Conservation (phyloP, 1,284 basidiomycete genomes). For the Phellopilus nigrolimitatus region DNA sequence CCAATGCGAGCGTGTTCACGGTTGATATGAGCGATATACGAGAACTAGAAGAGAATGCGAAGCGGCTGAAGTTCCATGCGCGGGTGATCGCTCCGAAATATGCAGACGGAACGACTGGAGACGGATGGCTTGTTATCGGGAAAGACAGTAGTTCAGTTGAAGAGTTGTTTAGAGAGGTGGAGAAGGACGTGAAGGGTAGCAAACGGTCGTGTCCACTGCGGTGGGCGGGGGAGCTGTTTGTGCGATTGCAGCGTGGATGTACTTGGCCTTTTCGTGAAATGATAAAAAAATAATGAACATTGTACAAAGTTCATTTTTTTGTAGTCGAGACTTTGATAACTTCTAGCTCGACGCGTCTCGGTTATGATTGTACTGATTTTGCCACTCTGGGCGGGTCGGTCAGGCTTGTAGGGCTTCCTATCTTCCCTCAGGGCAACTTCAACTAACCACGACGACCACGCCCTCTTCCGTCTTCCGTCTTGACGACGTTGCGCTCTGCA, state of each 20-base stretch:
- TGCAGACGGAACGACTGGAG: slow-evolving; percentile 10
- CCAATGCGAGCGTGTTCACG: slow-evolving; percentile 12
- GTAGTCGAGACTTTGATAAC: too few species aligned
- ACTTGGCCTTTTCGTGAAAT: slow-evolving; percentile 19
- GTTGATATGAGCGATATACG: slow-evolving; percentile 14
- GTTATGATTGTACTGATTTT: too few species aligned
- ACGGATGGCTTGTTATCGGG: slow-evolving; percentile 18
- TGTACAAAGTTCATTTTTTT: too few species aligned
- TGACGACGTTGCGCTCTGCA: too few species aligned
- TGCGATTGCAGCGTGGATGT: slow-evolving; percentile 10
- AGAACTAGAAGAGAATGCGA: slow-evolving; percentile 13
- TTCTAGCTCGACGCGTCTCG: too few species aligned
- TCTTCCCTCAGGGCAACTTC: too few species aligned
- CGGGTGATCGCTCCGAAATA: slow-evolving; percentile 16
- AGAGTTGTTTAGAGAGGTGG: slow-evolving; percentile 13
- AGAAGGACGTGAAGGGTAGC: slow-evolving; percentile 16
- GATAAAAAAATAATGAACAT: too few species aligned
- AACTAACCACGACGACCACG: too few species aligned
- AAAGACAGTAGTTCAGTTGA: slow-evolving; percentile 11
- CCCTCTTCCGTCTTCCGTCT: too few species aligned
- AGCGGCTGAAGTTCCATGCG: slow-evolving; percentile 10
- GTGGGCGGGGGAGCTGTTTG: slow-evolving; percentile 1
- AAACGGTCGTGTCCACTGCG: too few species aligned
- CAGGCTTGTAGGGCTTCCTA: too few species aligned
- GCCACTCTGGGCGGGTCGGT: too few species aligned